Evolutionary conservation across 176 grass and related monocot species (phyloP).

Genomic region (Ensete ventricosum): DNA sequence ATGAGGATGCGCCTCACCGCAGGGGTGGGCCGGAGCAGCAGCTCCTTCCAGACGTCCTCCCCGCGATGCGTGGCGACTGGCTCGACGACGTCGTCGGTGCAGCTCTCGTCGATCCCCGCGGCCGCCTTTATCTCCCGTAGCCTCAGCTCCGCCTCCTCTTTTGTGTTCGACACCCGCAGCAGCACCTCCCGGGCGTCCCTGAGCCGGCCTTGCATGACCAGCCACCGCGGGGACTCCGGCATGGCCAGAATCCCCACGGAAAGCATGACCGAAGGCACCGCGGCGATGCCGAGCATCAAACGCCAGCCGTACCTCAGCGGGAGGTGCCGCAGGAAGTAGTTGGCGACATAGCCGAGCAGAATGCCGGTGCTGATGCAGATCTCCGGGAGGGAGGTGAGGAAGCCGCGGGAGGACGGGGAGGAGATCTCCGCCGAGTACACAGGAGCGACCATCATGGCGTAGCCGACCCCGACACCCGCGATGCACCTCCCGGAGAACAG

Average conservation of each 20-base stretch:
- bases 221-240: constrained; percentile 88
- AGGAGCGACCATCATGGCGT: constrained; percentile 12
- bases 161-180: not conserved
- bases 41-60: constrained; percentile 11
- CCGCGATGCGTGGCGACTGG: not conserved
- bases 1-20: not conserved
- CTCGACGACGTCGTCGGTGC: not conserved
- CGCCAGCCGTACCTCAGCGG: not conserved
- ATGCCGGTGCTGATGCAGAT: constrained; percentile 16
- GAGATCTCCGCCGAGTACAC: constrained; percentile 17
- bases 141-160: not conserved
- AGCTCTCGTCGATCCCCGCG: not conserved
- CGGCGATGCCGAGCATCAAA: constrained; percentile 10
- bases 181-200: constrained; percentile 3
- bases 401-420: constrained; percentile 4
- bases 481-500: constrained; percentile 15
- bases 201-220: constrained; percentile 59
- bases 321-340: constrained; percentile 5
- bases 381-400: constrained; percentile 20
- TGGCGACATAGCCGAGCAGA: constrained; percentile 16
- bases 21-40: not conserved
- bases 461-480: constrained; percentile 17
- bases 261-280: constrained; percentile 1
- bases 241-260: constrained; percentile 24
- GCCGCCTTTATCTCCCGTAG: not conserved